Base-by-base conservation (phyloP, 192 early-diverging fungal species). In the Umbelopsis ramanniana region DNA sequence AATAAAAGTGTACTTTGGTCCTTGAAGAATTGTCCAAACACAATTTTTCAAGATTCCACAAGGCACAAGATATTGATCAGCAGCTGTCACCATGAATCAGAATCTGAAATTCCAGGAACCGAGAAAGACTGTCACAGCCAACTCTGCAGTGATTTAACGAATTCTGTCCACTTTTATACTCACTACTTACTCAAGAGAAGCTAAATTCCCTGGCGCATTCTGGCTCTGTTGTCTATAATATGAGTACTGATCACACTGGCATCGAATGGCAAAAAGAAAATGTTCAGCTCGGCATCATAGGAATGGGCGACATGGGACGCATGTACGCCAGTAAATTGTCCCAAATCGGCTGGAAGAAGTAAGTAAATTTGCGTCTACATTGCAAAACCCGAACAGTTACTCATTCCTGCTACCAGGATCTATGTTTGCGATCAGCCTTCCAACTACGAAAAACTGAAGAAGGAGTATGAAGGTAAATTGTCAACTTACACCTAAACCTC, bases 271-370 rank as follows among this genome's bases (percentile, higher is more conserved):
- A 90, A 79, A 90, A 89, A 73, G 85, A 88, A 11, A 76, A 73
- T 2, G 55, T 89, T 11, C 85, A 96, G 52, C 83, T 98, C 67
- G 97, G 97, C 23, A 91, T 98, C 69, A 97, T 98, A 66, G 97
- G 97, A 33, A 89, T 89, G 75, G 96, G 97, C 60, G 96, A 95
- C 76, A 99, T 99, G 96, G 97, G 96, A 45, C 84, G 87, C 68
- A 88, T 98, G 40, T 99, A 98, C 72, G 95, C 94, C 1, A 79
- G 79, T 21, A 82, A 78, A 52, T 89, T 98, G 54, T 66, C 76
- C n/a, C 72, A 84, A 45, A 89, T 90, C 14, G 95, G 95, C 9
- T 97, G 92, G 91, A 91, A 91, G 82, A 81, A 84, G 90, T 89
- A 82, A 54, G 22, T 24, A 2, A n/a, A n/a, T 22, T 4, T 68